Percentiles rank a stretch among this genome's conserved stretches.
Evolutionary conservation across 352 stramenopile species (phyloP).

Genomic region (Pythium folliculosum): DNA sequence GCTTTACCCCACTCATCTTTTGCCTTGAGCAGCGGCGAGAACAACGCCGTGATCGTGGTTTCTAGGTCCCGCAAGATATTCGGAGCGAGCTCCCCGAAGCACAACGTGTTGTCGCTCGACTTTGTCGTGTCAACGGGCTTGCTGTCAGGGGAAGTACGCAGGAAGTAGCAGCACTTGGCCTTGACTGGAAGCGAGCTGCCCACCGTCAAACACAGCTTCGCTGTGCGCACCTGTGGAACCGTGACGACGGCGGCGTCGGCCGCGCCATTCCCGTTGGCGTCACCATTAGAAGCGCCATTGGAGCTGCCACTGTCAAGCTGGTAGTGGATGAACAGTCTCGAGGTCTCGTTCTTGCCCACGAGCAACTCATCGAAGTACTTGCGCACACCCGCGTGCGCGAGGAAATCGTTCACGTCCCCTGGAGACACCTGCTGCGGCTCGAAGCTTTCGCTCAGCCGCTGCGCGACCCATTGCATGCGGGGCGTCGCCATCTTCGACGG

Average conservation of each 20-base stretch:
- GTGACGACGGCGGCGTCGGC: slow-evolving; percentile 1
- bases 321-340: slow-evolving; percentile 82
- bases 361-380: slow-evolving; percentile 80
- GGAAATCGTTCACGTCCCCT: slow-evolving; percentile 66
- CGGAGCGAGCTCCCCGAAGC: slow-evolving; percentile 82
- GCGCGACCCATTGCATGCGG: slow-evolving; percentile 82
- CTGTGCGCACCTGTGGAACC: slow-evolving; percentile 36
- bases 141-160: slow-evolving; percentile 64
- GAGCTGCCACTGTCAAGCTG: slow-evolving; percentile 32
- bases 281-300: slow-evolving; percentile 11
- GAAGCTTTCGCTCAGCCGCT: slow-evolving; percentile 80
- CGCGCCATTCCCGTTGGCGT: slow-evolving; percentile 8
- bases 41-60: slow-evolving; percentile 83
- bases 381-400: slow-evolving; percentile 45
- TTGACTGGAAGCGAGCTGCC: slow-evolving; percentile 70
- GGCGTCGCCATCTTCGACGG: slow-evolving; percentile 56
- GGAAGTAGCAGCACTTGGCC: slow-evolving; percentile 85
- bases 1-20: slow-evolving; percentile 96
- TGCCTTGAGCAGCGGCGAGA: slow-evolving; percentile 91
- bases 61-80: slow-evolving; percentile 85
- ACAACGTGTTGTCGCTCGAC: slow-evolving; percentile 74
- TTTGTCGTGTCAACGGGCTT: slow-evolving; percentile 79
- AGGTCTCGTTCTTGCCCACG: slow-evolving; percentile 58
- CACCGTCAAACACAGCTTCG: slow-evolving; percentile 71
- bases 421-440: slow-evolving; percentile 55